phyloP scores from a whole-genome alignment of 805 yeast genomes.

The Pichia phayaonensis region DNA sequence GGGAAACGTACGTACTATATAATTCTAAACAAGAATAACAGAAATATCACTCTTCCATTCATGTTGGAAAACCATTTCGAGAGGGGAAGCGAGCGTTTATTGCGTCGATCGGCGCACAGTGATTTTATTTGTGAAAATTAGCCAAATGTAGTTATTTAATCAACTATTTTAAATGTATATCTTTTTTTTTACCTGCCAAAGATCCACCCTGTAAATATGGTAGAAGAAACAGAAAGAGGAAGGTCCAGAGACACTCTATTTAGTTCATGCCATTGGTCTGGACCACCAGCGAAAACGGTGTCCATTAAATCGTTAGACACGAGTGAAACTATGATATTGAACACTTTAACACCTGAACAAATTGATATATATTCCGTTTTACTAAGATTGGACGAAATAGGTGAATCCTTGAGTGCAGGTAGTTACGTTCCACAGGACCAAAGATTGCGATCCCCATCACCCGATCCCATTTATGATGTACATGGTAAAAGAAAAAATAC shows the following conservation, averaged over 20 bases:
- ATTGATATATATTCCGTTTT: slow-evolving; percentile 61
- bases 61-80: neutral
- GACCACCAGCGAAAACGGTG: slow-evolving; percentile 6
- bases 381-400: neutral
- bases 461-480: slow-evolving; percentile 85
- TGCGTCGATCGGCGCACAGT: neutral
- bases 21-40: neutral
- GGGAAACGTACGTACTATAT: too few relatives aligned
- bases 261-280: slow-evolving; percentile 13
- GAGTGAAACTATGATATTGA: slow-evolving; percentile 14
- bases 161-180: too few relatives aligned
- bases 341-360: slow-evolving; percentile 64
- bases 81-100: neutral
- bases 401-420: neutral
- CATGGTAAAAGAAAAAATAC: slow-evolving; percentile 83
- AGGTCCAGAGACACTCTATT: neutral
- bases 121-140: too few relatives aligned
- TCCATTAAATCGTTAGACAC: slow-evolving; percentile 12
- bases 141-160: too few relatives aligned
- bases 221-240: neutral
- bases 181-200: too few relatives aligned
- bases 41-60: neutral
- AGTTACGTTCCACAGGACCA: slow-evolving; percentile 38
- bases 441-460: slow-evolving; percentile 64
- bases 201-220: too few relatives aligned